Evolutionary conservation across 2,329 filamentous ascomycete genomes (phyloP), one percentile per base, ranked within the genome.

Genomic region (Chrysosporium keratinophilum): DNA sequence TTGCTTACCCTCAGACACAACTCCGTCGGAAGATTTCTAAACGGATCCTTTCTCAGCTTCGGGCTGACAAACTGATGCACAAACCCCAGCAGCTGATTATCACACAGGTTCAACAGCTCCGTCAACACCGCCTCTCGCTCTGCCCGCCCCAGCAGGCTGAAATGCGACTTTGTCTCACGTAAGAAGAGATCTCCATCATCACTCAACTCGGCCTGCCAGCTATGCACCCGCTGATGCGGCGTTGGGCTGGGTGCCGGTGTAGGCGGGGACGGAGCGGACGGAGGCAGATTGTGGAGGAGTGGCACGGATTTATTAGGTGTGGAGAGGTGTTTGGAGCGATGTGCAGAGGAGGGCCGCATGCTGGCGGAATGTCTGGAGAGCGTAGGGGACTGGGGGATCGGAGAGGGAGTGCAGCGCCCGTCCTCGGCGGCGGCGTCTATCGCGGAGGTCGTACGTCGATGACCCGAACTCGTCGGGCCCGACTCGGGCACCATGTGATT

Each of bases 61-160:
- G 93, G 93, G 67, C 88, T 91, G 61, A 98, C 91, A 70, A 95
- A 95, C 67, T 94, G 88, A 62, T 94, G 88, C 17, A 98, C 90
- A 67, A 96, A 97, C 70, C 89, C 95, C 60, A 98, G 77, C 69
- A 95, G 86, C 65, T 94, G 89, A 63, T 88, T 96, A 62, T 94
- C 94, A 74, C 93, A 98, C 62, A 95, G 80, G 64, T 95, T 95
- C 59, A 98, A 75, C 54, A 98, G 76, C 66, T 95, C 90, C 49
- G 88, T 88, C 56, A 98, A 75, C 63, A 95, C 81, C 39, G 87
- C 80, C 63, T 89, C 87, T 54, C 87, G 82, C 69, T 91, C 86
- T 0, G 82, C 79, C 20, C 84, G 80, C 55, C 83, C 85, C 68
- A 88, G 83, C 52, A 84, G 81, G 63, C 83, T 82, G 65, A 97